Evolutionary conservation across 495 filamentous ascomycete genomes (phyloP), one percentile per base, ranked within the genome.

Genomic region (Friedmanniomyces simplex): DNA sequence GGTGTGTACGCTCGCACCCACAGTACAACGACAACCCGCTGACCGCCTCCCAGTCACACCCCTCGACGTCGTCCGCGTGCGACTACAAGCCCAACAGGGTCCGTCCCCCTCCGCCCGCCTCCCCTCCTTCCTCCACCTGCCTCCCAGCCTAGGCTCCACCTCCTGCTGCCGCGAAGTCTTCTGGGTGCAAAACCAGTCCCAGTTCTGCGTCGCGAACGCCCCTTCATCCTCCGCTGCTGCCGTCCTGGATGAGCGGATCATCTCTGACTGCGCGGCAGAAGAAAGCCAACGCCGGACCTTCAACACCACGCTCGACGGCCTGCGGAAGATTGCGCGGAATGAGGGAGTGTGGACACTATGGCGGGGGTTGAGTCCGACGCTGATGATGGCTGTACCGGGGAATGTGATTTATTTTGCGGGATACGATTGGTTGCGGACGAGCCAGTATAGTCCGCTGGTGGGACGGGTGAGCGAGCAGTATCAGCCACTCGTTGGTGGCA

Each of bases 371-470:
- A 90, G 86, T 20, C 89, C 94, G 11, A 98, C 94, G 1, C 71
- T 98, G 42, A 79, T 88, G 63, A 98, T 98, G 93, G 84, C 91
- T 2, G 81, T 98, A 30, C 93, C 93, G 0, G 89, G 82, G 36
- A 98, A 98, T 70, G 91, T 98, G 59, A 97, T 98, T 58, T 98
- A 98, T 71, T 96, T 96, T 64, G 91, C 93, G 32, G 93, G 91
- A n/a, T 98, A 98, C 69, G 93, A 98, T 65, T 93, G 87, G 82
- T 72, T 98, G 58, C 84, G 93, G 14, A 83, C 73, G 22, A 86
- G 85, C 65, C 73, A 76, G 0, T 68, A 70, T 37, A 89, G 85
- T 53, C 90, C 88, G 0, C 77, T 96, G 58, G 75, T 76, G 48
- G 74, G 72, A 30, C 50, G 74, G 25, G 65, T 88, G 4, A 72